Evolutionary conservation across 2,329 filamentous ascomycete genomes (phyloP), one percentile per base, ranked within the genome.

Genomic region (Botrytis byssoidea): DNA sequence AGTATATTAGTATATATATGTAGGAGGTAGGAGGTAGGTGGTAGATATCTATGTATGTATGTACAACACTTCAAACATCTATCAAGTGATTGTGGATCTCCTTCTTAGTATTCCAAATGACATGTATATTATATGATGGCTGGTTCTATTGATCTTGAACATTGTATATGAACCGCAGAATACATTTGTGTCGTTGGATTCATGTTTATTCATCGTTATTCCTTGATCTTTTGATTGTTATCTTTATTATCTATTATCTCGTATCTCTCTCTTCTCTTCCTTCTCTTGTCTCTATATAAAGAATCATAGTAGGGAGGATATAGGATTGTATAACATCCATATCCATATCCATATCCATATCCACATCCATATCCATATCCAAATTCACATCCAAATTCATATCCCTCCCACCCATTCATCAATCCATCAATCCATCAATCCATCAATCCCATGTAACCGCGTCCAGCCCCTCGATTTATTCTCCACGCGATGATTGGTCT

Each of bases 401-500:
- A 37, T 37, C 59, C 32, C 40, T 40, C 37, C 37, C 37, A 40
- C 10, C 40, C 40, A 40, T 40, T 40, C 40, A 40, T 42, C 40
- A 10, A 51, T n/a, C 12, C 25, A 16, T 29, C 51, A 12, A 51
- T n/a, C 10, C 48, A 16, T 29, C 51, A n/a, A 18, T 55, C 51
- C 51, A 35, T 25, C 46, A 29, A 66, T 29, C 42, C 66, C 66
- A 51, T 37, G 66, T 69, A 59, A 70, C 25, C 51, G 67, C 67
- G 67, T 70, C 51, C 67, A 70, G 67, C 67, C 67, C 67, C 67
- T 70, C 67, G 57, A 74, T 67, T 66, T 48, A 57, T 55, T 73
- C 42, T 51, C 9, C 44, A 79, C 77, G 78, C 74, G 78, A 73
- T 79, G 76, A 79, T 79, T 79, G 77, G 78, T n/a, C 25, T 32